These are phyloP conservation scores for Canavalia gladiata DNA, from an alignment of 306 rosid genomes.

Conservation along the genomic window DNA sequence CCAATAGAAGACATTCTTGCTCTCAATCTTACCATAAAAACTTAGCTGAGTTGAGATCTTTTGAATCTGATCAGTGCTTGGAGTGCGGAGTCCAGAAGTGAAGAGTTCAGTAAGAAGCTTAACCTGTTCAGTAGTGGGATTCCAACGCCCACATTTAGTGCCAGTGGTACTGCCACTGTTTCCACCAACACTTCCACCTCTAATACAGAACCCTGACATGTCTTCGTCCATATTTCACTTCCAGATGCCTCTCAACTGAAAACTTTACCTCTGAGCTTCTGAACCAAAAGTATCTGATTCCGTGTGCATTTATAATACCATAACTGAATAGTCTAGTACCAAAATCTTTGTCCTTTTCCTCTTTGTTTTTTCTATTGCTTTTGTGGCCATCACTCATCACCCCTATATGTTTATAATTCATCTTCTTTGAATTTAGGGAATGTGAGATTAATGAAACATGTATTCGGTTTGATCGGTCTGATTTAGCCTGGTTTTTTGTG, in stretches of 20 bases:
- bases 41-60: conserved; percentile 84
- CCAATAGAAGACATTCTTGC: conserved; percentile 98
- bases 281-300: conserved; percentile 60
- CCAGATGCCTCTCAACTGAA: conserved; percentile 46
- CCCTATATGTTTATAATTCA: conserved; percentile 47
- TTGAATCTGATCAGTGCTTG: conserved; percentile 95
- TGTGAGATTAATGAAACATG: conserved; percentile 52
- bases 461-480: conserved; percentile 61
- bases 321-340: conserved; percentile 37
- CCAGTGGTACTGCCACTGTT: conserved; percentile 47
- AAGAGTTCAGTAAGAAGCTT: conserved; percentile 83
- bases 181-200: conserved; percentile 54
- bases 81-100: conserved; percentile 91
- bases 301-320: conserved; percentile 73
- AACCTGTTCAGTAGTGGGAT: conserved; percentile 89
- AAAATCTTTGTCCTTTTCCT: conserved; percentile 17
- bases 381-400: conserved; percentile 21
- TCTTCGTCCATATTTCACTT: conserved; percentile 68
- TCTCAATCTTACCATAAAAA: conserved; percentile 96
- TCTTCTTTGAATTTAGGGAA: conserved; percentile 68
- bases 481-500: conserved; percentile 68
- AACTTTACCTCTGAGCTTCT: conserved; percentile 55
- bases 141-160: conserved; percentile 96
- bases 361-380: conserved; percentile 38
- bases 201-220: conserved; percentile 73